A percentile compares a stretch with the other conserved stretches of the same genome.
These are phyloP conservation scores for Uronychia setigera DNA, from an alignment of 73 alveolate species.

Conservation along the genomic window DNA sequence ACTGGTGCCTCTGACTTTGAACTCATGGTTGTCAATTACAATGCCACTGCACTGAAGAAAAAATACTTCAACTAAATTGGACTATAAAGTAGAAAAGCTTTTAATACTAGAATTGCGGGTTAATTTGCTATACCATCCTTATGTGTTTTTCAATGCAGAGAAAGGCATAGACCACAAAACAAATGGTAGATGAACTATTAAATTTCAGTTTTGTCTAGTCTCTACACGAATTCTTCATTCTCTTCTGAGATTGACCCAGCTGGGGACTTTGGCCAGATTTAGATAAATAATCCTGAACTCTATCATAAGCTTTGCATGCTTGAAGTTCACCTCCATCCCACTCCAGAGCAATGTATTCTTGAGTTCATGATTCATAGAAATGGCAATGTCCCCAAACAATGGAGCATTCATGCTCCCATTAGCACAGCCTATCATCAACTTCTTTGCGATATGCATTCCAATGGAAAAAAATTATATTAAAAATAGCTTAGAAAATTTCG, in stretches of 20 bases:
- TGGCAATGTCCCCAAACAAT: slow-evolving; percentile 51
- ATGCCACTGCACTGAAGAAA: background rate
- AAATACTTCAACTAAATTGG: no score
- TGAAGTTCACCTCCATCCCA: slow-evolving; percentile 50
- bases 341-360: no score
- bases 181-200: background rate
- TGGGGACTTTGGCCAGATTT: slow-evolving; percentile 30
- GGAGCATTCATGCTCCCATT: slow-evolving; percentile 35
- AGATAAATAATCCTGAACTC: slow-evolving; percentile 17
- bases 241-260: background rate
- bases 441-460: slow-evolving; percentile 1
- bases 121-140: background rate
- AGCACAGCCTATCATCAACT: slow-evolving; percentile 30
- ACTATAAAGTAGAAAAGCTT: background rate
- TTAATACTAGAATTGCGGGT: background rate
- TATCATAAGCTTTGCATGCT: background rate
- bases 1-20: background rate
- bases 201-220: background rate
- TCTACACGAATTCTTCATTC: background rate
- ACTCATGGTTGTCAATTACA: background rate
- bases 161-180: background rate
- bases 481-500: no score
- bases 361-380: slow-evolving; percentile 7
- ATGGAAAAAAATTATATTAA: no score
- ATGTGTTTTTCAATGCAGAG: background rate